Base-by-base conservation (phyloP, 371 early-diverging fungal genomes). In the Choanephora cucurbitarum region DNA sequence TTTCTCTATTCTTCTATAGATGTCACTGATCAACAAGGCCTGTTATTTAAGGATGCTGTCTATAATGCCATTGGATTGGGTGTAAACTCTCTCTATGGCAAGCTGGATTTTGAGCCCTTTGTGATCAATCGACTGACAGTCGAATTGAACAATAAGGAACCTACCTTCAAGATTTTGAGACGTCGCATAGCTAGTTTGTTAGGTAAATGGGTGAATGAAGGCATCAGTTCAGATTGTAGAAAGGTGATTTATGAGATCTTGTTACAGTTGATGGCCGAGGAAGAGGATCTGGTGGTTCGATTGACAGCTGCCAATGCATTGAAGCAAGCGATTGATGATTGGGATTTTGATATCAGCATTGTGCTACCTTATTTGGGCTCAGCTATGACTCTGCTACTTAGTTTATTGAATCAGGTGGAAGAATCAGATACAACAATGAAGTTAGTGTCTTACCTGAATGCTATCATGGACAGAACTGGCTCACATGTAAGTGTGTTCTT, bases 191-290 rank as follows among this genome's bases (percentile, higher is more conserved):
- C 90, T 5, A 88, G 90, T 89, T 68, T 95, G 47, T 77, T 95
- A 40, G 91, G 92, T n/a, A 79, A 83, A 62, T 96, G 95, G 94
- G 83, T 94, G 18, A 77, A 77, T 8, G 92, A 94, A 55, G 89
- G 93, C 31, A 72, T 88, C 23, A 81, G 86, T 34, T 82, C 84
- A 10, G 77, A 81, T 0, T 75, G 84, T 39, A 80, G 91, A 10
- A 79, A 83, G 17, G 69, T 69, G 7, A 83, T 91, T 3, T 95
- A 94, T 65, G 72, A 80, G 41, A 72, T 85, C 7, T 69, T 94
- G 43, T 48, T 92, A 24, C 79, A 83, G 45, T 70, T 93, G n/a
- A 81, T 93, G 76, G 58, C 60, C 5, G 70, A 83, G 2, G 80
- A 80, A 9, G 83, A 88, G 45, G 90, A 89, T 52, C 59, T 93